These are phyloP conservation scores for Vicia faba DNA, from an alignment of 306 rosid genomes.

Conservation along the genomic window DNA sequence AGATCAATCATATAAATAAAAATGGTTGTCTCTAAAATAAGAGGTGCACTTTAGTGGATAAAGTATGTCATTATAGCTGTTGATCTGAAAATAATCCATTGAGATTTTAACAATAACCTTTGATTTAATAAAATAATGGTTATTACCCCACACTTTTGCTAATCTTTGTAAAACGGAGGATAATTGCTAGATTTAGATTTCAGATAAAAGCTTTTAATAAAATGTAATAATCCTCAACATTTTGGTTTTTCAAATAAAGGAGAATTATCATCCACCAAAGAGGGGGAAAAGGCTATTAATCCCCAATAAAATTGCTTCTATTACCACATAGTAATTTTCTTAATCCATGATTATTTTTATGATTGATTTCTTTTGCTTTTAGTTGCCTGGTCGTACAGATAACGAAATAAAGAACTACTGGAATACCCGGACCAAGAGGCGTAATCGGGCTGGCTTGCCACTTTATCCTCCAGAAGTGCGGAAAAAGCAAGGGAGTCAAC, in stretches of 20 bases:
- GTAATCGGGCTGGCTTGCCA: conserved; percentile 87
- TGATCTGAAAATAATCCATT: neutral
- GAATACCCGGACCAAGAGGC: conserved; percentile 93
- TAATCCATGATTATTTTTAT: conserved; percentile 17
- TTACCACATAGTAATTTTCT: conserved; percentile 20
- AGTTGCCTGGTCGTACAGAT: conserved; percentile 98
- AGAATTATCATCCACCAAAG: neutral
- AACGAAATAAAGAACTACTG: conserved; percentile 98
- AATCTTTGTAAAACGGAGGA: conserved; percentile 12
- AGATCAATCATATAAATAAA: conserved; percentile 4
- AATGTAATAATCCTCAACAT: conserved; percentile 8
- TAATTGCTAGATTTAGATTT: conserved; percentile 3
- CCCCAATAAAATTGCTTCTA: conserved; percentile 4
- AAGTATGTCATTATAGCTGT: neutral
- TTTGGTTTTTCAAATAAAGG: conserved; percentile 10
- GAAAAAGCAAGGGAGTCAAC: conserved; percentile 58
- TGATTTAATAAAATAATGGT: conserved; percentile 2
- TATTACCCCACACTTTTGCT: conserved; percentile 1
- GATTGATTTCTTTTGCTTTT: conserved; percentile 42
- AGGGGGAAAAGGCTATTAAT: conserved; percentile 6
- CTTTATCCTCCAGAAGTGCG: conserved; percentile 83
- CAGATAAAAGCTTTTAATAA: neutral
- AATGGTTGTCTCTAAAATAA: neutral
- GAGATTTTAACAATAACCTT: neutral
- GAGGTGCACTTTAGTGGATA: neutral